Evolutionary conservation across 1,284 basidiomycete genomes (phyloP).

Genomic region (Bjerkandera adusta): DNA sequence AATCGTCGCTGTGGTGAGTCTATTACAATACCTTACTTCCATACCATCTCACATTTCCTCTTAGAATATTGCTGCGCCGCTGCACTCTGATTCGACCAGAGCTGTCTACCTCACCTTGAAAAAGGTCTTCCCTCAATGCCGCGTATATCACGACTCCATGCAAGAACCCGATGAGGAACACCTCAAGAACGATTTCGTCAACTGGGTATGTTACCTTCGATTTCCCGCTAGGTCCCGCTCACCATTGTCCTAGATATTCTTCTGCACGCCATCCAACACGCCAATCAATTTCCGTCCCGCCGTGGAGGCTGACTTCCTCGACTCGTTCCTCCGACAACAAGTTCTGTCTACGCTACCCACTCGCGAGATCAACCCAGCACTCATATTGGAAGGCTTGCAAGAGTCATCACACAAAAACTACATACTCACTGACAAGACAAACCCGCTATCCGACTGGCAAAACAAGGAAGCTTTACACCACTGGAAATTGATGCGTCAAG

Average conservation of each 20-base stretch:
- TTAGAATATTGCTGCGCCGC: slow-evolving; percentile 73
- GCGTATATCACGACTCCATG: slow-evolving; percentile 75
- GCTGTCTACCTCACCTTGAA: slow-evolving; percentile 70
- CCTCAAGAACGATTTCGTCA: slow-evolving; percentile 59
- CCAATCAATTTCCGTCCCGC: slow-evolving; percentile 67
- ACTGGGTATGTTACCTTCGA: slow-evolving; percentile 55
- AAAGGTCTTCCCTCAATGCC: slow-evolving; percentile 69
- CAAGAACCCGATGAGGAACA: slow-evolving; percentile 41
- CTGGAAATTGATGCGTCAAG: slow-evolving; percentile 70
- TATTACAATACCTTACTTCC: neutral
- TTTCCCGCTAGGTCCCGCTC: slow-evolving; percentile 6
- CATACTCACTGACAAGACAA: slow-evolving; percentile 58
- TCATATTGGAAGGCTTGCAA: slow-evolving; percentile 39
- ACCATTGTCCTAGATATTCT: slow-evolving; percentile 56
- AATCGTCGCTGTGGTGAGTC: slow-evolving; percentile 74
- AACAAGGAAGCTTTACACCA: slow-evolving; percentile 60
- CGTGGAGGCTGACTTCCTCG: slow-evolving; percentile 54
- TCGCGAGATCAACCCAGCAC: slow-evolving; percentile 54
- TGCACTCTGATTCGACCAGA: slow-evolving; percentile 60
- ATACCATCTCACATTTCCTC: slow-evolving; percentile 1
- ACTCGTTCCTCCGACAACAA: slow-evolving; percentile 61
- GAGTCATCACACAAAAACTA: slow-evolving; percentile 34
- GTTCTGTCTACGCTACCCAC: slow-evolving; percentile 38
- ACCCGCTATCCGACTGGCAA: slow-evolving; percentile 63
- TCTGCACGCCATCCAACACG: slow-evolving; percentile 63